These are phyloP conservation scores for Thelonectria olida DNA, from an alignment of 2,329 filamentous ascomycete genomes.

Conservation along the genomic window DNA sequence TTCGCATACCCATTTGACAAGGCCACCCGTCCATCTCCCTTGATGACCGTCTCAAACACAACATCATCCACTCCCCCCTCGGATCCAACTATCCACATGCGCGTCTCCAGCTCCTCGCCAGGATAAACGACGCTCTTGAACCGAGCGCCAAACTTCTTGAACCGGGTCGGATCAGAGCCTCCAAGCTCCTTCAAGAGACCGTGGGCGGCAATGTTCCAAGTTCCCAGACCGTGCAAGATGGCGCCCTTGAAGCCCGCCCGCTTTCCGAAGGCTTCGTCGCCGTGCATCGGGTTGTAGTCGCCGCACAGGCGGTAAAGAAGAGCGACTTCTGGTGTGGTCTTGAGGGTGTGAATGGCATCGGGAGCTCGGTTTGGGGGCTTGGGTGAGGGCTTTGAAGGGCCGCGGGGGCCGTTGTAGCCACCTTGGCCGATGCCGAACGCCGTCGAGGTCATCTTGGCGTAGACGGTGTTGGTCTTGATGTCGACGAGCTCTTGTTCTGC, in stretches of 20 bases:
- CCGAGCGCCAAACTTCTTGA: slow-evolving; percentile 54
- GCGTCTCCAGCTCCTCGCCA: slow-evolving; percentile 53
- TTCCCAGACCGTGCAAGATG: slow-evolving; percentile 57
- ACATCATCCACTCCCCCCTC: slow-evolving; percentile 46
- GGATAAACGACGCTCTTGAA: slow-evolving; percentile 59
- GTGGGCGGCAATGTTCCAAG: slow-evolving; percentile 58
- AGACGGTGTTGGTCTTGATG: slow-evolving; percentile 47
- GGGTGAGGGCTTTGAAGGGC: slow-evolving; percentile 45
- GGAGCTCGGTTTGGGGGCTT: slow-evolving; percentile 46
- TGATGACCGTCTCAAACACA: slow-evolving; percentile 52
- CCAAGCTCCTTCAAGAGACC: slow-evolving; percentile 52
- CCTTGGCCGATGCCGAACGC: slow-evolving; percentile 57
- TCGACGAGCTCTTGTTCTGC: slow-evolving; percentile 51
- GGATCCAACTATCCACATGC: slow-evolving; percentile 51
- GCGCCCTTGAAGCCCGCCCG: slow-evolving; percentile 55
- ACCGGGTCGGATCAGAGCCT: slow-evolving; percentile 48
- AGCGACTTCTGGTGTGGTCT: slow-evolving; percentile 50
- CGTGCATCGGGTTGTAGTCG: slow-evolving; percentile 60
- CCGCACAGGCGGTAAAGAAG: slow-evolving; percentile 56
- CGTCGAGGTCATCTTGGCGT: slow-evolving; percentile 49
- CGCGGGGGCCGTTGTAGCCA: slow-evolving; percentile 54
- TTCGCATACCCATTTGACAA: slow-evolving; percentile 48
- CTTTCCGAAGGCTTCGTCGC: slow-evolving; percentile 51
- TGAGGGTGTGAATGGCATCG: slow-evolving; percentile 48
- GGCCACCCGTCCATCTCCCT: slow-evolving; percentile 48